These are phyloP conservation scores for Tilletia caries DNA, from an alignment of 1,284 basidiomycete species.

Conservation along the genomic window DNA sequence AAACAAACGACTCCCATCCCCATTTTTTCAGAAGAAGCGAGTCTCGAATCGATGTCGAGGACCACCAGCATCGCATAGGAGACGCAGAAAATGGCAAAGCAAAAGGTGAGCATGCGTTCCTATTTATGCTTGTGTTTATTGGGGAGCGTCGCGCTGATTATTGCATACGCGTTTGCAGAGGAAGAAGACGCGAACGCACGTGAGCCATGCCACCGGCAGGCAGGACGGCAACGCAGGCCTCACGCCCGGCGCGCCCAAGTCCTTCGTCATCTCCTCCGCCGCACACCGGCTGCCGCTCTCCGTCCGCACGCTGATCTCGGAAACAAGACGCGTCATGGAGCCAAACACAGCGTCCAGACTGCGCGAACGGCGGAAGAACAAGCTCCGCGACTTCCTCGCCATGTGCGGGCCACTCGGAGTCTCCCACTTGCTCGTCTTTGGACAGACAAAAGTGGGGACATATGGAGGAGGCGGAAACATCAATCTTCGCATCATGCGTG, in stretches of 20 bases:
- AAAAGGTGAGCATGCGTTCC: neutral
- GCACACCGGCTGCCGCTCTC: conserved; percentile 73
- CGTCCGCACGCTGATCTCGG: conserved; percentile 78
- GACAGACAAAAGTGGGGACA: conserved; percentile 42
- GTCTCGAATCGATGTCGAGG: neutral
- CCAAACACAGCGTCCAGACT: conserved; percentile 92
- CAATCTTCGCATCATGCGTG: conserved; percentile 75
- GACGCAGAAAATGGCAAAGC: neutral
- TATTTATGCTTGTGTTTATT: too few species aligned
- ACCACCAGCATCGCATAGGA: neutral
- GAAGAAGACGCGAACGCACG: conserved; percentile 49
- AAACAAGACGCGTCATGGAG: conserved; percentile 93
- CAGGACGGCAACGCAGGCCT: conserved; percentile 36
- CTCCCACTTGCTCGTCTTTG: conserved; percentile 85
- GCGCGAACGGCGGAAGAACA: conserved; percentile 63
- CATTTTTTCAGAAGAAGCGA: neutral
- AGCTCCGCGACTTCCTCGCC: conserved; percentile 87
- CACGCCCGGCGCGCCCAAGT: conserved; percentile 56
- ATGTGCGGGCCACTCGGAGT: conserved; percentile 89
- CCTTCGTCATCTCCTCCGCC: conserved; percentile 87
- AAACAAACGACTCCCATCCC: neutral
- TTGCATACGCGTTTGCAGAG: conserved; percentile 17
- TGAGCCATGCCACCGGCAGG: conserved; percentile 25
- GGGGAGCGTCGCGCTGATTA: too few species aligned
- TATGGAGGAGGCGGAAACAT: conserved; percentile 59